Base-by-base conservation (phyloP, 1,139 yeast genomes). In the Suhomyces ambrosiae region DNA sequence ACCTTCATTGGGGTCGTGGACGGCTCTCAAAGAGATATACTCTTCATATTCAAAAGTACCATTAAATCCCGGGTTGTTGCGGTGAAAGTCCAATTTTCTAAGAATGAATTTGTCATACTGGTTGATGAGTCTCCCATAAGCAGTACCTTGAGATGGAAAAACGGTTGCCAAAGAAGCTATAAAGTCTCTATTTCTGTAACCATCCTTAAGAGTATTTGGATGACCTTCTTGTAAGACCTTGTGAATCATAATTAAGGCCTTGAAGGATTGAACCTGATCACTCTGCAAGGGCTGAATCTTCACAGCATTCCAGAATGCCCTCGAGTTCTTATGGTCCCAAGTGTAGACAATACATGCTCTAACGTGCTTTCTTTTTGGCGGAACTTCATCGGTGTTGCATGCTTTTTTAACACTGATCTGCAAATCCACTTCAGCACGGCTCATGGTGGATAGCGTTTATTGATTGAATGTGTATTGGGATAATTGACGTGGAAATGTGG, bases 201-300 rank as follows among this genome's bases (percentile, higher is more conserved):
- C 97, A 53, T 89, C 97, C 40, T 80, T 76, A 53, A 92, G 68
- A 7, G 88, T 82, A 27, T 87, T 76, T 11, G 92, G 90, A 57
- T 92, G 97, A 7, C 98, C 98, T 60, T 92, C 98, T 60, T 92
- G 97, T 15, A 90, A 67, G n/a, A 92, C 95, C 58, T 90, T 90
- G 57, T 92, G 97, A 37, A 89, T 76, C 53, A 87, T 76, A 40
- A 90, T 86, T 56, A 92, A 68, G n/a, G 95, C 84, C 58, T 92
- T 92, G 67, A 89, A 90, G 46, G 86, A 65, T 60, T 85, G 95
- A 17, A 89, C 75, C 50, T 88, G 95, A 52, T 86, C 92, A 39
- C 79, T 76, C 48, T 84, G 89, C 45, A 89, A 68, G 2, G 97
- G 96, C 50, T 83, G 82, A 34, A 85, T 67, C 59, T 86, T 88